Evolutionary conservation across 306 rosid genomes (phyloP), one percentile per base, ranked within the genome.

Genomic region (Cicer cuneatum): DNA sequence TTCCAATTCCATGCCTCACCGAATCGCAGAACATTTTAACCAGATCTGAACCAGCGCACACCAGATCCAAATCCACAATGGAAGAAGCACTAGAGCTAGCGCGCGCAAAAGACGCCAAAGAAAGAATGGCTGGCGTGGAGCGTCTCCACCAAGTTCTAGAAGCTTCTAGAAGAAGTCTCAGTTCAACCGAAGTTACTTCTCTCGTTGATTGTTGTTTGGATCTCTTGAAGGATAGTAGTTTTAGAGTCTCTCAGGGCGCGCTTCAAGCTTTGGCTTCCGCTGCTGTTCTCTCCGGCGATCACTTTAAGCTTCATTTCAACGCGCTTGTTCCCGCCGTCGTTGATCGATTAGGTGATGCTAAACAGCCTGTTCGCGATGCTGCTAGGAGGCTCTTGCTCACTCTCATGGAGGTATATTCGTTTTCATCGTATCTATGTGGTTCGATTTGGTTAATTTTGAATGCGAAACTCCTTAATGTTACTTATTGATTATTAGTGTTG

Each of bases 321-420:
- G 92, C 93, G 4, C 98, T 95, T 21, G 98, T 95, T 53, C 99
- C 99, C 7, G 90, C 99, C n/a, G 89, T 85, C 13, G 99, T 95
- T 6, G 92, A 95, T 54, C 98, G 99, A 35, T 71, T 95, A 4
- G 99, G 99, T 1, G 99, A 95, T 41, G 90, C 90, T 19, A 95
- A 95, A n/a, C 99, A 95, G 77, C 98, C 99, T 0, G 99, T 95
- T 8, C 92, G 99, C 33, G 99, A 95, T 49, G 98, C 99, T n/a
- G 98, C 99, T 1, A 81, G 99, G 73, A 82, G 98, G 51, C 93
- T 95, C 46, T 53, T 95, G 83, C 97, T 95, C 77, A 92, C 99
- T 83, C 96, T 95, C 70, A 95, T 95, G 99, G 97, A 95, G 99
- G 99, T 92, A 75, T 24, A 1, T 58, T 70, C 37, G 0, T 18